Evolutionary conservation across 2,329 filamentous ascomycete genomes (phyloP), one percentile per base, ranked within the genome.

Genomic region (Trichophyton schoenleinii): DNA sequence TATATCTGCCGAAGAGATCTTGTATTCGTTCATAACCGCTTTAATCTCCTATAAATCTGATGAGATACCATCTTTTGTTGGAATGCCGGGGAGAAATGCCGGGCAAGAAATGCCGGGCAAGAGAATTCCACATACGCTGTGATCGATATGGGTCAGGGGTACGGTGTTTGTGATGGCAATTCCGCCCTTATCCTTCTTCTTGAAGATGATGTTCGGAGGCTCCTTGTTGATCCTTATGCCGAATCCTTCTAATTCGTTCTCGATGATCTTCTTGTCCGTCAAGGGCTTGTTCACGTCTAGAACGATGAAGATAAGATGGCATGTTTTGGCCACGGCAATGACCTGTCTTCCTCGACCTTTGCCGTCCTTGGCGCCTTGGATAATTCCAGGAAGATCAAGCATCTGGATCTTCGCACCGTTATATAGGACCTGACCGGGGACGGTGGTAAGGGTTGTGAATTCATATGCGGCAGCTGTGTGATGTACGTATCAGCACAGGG

Each of bases 131-230:
- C 74, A 68, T 68, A 80, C 79, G 71, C 95, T 94, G 67, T 91
- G 82, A 73, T 94, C 89, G 70, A 99, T 96, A 75, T 99, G 90
- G 25, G 87, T 87, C 67, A 99, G 80, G 3, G 91, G 90, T 52
- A 94, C 87, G 1, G 94, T 99, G 76, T 85, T 94, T n/a, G 91
- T 96, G 71, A 99, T 94, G 71, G 89, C 91, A 71, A 99, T 85
- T 41, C 94, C 94, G 68, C 94, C 94, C 78, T 97, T 97, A 77
- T 99, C 94, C 81, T 99, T 99, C 81, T 99, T 99, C 78, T 87
- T 95, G 81, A 96, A 96, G n/a, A 94, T 89, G 70, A 99, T 99
- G 74, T 99, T 99, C 46, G 94, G 94, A 28, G 94, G 94, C 68
- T 85, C 79, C 80, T 97, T 99, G 81, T 99, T 99, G 79, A 97